phyloP scores from a whole-genome alignment of 2,329 filamentous ascomycete species.

The Aspergillus luchuensis region DNA sequence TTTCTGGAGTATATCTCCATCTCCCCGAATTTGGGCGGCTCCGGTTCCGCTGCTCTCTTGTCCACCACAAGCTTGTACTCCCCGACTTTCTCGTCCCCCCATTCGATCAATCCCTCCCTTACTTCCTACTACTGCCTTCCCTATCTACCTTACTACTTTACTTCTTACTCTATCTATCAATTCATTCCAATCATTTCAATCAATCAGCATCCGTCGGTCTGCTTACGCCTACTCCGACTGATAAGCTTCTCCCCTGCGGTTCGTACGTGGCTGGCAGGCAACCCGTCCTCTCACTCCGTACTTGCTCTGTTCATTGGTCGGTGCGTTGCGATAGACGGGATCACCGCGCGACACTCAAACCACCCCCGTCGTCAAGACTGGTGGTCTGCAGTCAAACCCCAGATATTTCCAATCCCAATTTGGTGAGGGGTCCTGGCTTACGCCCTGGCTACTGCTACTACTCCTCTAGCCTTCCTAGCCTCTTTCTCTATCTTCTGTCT shows the following conservation, averaged over 20 bases:
- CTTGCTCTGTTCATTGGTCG: conserved; percentile 20
- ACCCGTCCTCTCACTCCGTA: not conserved
- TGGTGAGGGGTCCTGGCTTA: not conserved
- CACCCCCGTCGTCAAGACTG: not conserved
- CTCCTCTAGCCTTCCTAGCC: too few species aligned
- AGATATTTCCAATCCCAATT: conserved; percentile 11
- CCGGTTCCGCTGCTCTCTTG: conserved; percentile 23
- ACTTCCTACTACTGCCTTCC: not conserved
- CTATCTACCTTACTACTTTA: not conserved
- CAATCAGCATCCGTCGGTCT: not conserved
- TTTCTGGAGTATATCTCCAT: not conserved
- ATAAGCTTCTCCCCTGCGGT: conserved; percentile 31
- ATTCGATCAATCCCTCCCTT: too few species aligned
- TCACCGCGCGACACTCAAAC: conserved; percentile 9
- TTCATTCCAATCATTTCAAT: not conserved
- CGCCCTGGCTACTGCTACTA: too few species aligned
- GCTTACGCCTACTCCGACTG: conserved; percentile 13
- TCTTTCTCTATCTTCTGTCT: conserved; percentile 5
- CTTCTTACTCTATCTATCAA: not conserved
- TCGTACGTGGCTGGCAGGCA: conserved; percentile 21
- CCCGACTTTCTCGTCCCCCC: conserved; percentile 10
- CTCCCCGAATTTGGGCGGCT: conserved; percentile 4
- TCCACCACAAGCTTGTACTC: conserved; percentile 10
- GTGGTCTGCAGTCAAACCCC: conserved; percentile 9
- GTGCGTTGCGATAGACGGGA: conserved; percentile 14